Conservation (phyloP, 2,329 filamentous ascomycete genomes). For the Botryotinia convoluta region DNA sequence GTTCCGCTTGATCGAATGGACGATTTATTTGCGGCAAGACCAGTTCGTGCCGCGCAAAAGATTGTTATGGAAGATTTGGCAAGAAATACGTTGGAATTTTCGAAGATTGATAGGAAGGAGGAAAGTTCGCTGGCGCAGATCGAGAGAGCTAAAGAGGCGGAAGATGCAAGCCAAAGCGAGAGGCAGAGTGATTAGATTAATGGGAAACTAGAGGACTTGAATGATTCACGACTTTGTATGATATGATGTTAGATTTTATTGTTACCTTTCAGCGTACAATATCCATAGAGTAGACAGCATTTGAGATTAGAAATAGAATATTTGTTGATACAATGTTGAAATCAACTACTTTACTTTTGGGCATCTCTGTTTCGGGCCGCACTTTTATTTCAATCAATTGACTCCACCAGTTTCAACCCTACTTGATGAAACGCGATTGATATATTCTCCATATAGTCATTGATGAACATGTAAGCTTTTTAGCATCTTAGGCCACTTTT, state of each 20-base stretch:
- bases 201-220: not conserved
- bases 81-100: conserved; percentile 27
- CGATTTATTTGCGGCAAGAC: conserved; percentile 49
- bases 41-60: conserved; percentile 29
- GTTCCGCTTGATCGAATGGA: conserved; percentile 65
- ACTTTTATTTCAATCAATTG: too few relatives aligned
- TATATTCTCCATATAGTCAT: too few relatives aligned
- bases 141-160: not conserved
- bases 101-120: conserved; percentile 23
- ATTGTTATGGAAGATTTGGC: conserved; percentile 32
- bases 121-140: not conserved
- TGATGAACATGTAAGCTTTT: too few relatives aligned
- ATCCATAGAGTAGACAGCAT: not conserved
- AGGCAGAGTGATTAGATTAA: not conserved
- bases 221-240: not conserved
- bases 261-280: not conserved
- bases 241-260: not conserved
- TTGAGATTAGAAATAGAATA: not conserved
- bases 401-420: too few relatives aligned
- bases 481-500: too few relatives aligned
- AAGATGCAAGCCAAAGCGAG: not conserved
- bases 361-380: too few relatives aligned
- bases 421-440: too few relatives aligned
- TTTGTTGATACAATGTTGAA: not conserved
- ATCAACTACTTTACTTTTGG: too few relatives aligned